Conservation (phyloP, 2,329 filamentous ascomycete species). For the Paraphoma sp. region DNA sequence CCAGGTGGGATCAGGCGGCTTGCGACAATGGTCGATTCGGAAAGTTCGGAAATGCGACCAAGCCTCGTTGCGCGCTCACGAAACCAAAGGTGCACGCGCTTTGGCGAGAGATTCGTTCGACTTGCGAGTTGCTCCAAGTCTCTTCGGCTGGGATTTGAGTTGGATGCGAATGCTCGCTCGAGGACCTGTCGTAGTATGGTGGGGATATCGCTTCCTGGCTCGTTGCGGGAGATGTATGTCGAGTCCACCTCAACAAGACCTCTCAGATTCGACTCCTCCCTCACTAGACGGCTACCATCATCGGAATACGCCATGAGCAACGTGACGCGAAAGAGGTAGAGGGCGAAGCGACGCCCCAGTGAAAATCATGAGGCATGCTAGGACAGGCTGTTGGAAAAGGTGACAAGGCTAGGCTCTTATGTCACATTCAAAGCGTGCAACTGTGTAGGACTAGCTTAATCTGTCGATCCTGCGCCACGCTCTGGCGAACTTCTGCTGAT, state of each 20-base stretch:
- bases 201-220: background rate
- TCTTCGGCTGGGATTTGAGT: background rate
- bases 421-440: background rate
- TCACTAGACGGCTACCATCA: background rate
- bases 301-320: constrained; percentile 1
- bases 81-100: background rate
- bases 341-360: background rate
- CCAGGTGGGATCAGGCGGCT: background rate
- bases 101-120: background rate
- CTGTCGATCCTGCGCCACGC: constrained; percentile 5
- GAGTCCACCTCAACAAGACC: too few relatives aligned
- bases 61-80: background rate
- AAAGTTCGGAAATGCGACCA: background rate
- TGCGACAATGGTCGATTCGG: background rate
- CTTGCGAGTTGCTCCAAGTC: background rate
- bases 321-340: background rate
- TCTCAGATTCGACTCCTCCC: too few relatives aligned
- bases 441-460: constrained; percentile 1
- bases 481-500: constrained; percentile 1
- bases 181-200: background rate
- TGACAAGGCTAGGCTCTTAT: constrained; percentile 2
- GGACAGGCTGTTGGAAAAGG: background rate
- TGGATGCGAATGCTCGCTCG: background rate
- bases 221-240: background rate
- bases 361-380: background rate